A percentile compares a stretch with the other conserved stretches of the same genome.
Conservation (phyloP, 2,329 filamentous ascomycete genomes). For the Triangularia setosa region DNA sequence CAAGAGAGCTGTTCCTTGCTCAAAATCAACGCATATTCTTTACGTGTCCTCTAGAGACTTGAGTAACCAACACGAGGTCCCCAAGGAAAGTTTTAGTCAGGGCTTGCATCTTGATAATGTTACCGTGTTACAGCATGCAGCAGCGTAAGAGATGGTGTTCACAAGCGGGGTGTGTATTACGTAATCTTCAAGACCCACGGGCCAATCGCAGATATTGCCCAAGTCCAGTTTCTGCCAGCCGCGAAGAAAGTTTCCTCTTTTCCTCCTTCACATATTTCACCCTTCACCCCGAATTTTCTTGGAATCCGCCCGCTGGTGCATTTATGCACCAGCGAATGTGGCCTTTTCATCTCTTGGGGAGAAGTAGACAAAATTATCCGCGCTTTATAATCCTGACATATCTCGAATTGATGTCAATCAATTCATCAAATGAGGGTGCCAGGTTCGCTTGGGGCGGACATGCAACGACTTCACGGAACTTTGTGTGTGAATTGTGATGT, state of each 20-base stretch:
- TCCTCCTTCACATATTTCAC: slow-evolving; percentile 46
- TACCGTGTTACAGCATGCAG: background rate
- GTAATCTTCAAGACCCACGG: background rate
- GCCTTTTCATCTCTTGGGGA: slow-evolving; percentile 43
- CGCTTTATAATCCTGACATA: slow-evolving; percentile 60
- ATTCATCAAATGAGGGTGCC: slow-evolving; percentile 39
- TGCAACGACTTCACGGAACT: slow-evolving; percentile 20
- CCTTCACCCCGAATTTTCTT: slow-evolving; percentile 39
- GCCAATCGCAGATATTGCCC: slow-evolving; percentile 5
- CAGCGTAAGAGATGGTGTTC: background rate
- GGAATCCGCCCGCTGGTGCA: slow-evolving; percentile 33
- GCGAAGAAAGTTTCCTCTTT: slow-evolving; percentile 17
- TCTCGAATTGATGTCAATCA: slow-evolving; percentile 33
- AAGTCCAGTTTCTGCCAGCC: background rate
- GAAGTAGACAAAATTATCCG: slow-evolving; percentile 50
- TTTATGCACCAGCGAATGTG: slow-evolving; percentile 25
- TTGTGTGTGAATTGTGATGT: background rate
- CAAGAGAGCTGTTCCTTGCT: background rate
- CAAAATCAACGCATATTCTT: background rate
- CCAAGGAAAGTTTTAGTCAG: background rate
- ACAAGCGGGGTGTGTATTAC: background rate
- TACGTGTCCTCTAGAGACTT: background rate
- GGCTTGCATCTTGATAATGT: background rate
- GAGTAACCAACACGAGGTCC: background rate
- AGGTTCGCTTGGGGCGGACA: slow-evolving; percentile 64